phyloP scores from a whole-genome alignment of 1,284 basidiomycete genomes.

The Peniophora sp. region DNA sequence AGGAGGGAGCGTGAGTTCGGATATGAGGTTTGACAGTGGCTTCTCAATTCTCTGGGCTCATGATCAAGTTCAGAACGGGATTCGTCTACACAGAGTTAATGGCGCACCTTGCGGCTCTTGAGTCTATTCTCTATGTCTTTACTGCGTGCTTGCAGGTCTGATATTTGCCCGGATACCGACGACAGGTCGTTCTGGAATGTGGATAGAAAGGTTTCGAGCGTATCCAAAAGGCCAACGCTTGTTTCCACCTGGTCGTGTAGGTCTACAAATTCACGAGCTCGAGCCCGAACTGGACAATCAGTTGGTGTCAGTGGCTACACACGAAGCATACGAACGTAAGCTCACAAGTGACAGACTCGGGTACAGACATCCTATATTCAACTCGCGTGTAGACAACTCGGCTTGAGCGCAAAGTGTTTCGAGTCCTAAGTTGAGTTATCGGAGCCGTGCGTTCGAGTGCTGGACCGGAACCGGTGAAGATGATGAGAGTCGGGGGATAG shows the following conservation, averaged over 20 bases:
- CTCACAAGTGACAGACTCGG: too few species aligned
- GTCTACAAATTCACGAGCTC: conserved; percentile 69
- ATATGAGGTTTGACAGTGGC: conserved; percentile 74
- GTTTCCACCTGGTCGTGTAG: conserved; percentile 78
- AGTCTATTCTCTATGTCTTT: conserved; percentile 84
- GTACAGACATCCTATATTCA: too few species aligned
- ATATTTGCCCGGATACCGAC: conserved; percentile 91
- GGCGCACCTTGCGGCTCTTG: conserved; percentile 69
- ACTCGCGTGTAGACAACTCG: too few species aligned
- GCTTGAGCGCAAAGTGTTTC: too few species aligned
- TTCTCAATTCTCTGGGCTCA: conserved; percentile 73
- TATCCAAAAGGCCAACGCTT: conserved; percentile 72
- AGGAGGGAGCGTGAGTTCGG: conserved; percentile 80
- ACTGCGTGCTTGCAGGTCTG: conserved; percentile 84
- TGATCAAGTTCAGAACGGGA: not conserved
- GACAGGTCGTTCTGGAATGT: conserved; percentile 94
- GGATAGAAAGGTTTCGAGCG: conserved; percentile 84
- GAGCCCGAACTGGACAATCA: conserved; percentile 7
- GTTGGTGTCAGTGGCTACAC: too few species aligned
- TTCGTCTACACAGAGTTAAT: conserved; percentile 6
- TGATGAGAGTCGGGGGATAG: too few species aligned
- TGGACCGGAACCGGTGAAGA: too few species aligned
- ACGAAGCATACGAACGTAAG: too few species aligned
- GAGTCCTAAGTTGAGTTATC: too few species aligned
- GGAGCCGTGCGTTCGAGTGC: too few species aligned